phyloP scores from a whole-genome alignment of 1,139 yeast species.

The Magnusiomyces paraingens region DNA sequence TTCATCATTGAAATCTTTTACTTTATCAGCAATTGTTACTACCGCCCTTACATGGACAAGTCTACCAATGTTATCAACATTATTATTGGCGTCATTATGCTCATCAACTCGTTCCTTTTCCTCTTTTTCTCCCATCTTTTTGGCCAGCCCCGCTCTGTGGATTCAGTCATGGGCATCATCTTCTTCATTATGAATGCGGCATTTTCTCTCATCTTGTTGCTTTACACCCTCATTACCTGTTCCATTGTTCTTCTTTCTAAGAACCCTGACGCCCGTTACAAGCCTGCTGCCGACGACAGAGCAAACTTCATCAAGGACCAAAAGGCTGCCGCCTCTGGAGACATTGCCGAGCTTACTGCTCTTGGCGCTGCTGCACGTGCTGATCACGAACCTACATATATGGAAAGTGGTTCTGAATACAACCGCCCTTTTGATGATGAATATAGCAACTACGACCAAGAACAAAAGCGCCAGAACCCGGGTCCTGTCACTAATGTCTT shows the following conservation, averaged over 20 bases:
- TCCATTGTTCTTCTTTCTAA: conserved; percentile 75
- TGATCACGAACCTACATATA: conserved; percentile 28
- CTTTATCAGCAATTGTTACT: conserved; percentile 57
- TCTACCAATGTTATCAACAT: conserved; percentile 89
- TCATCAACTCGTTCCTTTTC: conserved; percentile 78
- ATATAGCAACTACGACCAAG: too few relatives aligned
- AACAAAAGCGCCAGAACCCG: too few relatives aligned
- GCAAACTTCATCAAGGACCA: conserved; percentile 68
- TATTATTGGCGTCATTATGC: conserved; percentile 65
- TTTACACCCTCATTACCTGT: conserved; percentile 73
- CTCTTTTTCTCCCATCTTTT: conserved; percentile 84
- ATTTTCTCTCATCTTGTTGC: conserved; percentile 72
- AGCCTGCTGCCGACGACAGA: conserved; percentile 93
- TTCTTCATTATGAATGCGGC: conserved; percentile 84
- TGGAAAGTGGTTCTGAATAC: background rate
- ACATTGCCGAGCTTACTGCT: conserved; percentile 65
- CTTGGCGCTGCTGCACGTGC: conserved; percentile 85
- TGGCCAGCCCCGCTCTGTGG: conserved; percentile 78
- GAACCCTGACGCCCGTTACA: conserved; percentile 91
- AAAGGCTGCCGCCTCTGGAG: conserved; percentile 45
- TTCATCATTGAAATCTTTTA: conserved; percentile 70
- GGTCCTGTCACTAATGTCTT: too few relatives aligned
- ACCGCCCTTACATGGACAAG: conserved; percentile 87
- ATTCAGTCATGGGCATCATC: conserved; percentile 88
- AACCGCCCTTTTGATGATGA: too few relatives aligned